phyloP scores from a whole-genome alignment of 2,329 filamentous ascomycete genomes.

The Epichloe brachyelytri region DNA sequence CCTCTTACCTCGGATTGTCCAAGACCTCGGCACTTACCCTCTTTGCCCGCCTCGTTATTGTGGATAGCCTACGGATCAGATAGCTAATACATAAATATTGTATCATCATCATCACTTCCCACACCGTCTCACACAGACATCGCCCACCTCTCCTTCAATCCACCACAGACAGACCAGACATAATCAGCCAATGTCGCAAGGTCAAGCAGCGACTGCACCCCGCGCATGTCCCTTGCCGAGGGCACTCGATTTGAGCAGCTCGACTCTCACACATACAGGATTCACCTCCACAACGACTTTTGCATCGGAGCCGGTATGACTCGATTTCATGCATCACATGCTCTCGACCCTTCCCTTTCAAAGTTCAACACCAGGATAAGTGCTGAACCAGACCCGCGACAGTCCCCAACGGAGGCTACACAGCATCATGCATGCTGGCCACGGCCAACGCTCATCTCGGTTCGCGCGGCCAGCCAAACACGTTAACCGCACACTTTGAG shows the following conservation, averaged over 20 bases:
- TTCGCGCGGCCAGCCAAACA: conserved; percentile 17
- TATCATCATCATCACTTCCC: no score
- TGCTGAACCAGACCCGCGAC: background rate
- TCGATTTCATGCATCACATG: no score
- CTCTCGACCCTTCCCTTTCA: background rate
- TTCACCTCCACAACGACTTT: conserved; percentile 10
- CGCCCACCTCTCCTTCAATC: no score
- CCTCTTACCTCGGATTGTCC: no score
- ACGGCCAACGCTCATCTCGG: conserved; percentile 17
- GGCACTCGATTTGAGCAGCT: conserved; percentile 12
- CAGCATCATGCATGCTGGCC: conserved; percentile 21
- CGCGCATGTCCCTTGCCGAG: conserved; percentile 1
- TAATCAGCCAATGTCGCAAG: background rate
- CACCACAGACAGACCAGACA: no score
- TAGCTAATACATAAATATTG: no score
- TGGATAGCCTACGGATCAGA: no score
- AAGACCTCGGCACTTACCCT: no score
- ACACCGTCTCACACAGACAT: no score
- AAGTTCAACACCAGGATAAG: background rate
- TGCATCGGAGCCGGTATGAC: conserved; percentile 14
- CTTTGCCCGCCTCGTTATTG: no score
- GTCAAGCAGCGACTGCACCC: background rate
- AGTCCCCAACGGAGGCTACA: conserved; percentile 30
- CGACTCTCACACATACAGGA: conserved; percentile 14
- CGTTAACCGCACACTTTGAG: conserved; percentile 22